phyloP scores from a whole-genome alignment of 148 eudicot species.

The Chenopodium suecicum region DNA sequence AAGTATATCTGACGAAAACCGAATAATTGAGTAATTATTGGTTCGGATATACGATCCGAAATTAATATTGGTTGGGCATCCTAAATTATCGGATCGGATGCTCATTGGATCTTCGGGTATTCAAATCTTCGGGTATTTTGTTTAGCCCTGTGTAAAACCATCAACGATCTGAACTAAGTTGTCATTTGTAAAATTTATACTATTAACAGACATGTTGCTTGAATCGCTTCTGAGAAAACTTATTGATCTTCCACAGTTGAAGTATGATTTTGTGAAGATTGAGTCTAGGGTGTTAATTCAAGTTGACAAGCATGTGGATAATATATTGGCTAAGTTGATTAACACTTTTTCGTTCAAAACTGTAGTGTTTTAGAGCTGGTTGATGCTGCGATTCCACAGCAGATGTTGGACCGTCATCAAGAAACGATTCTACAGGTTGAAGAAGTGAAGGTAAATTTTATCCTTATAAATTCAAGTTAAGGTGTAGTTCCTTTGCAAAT shows the following conservation, averaged over 20 bases:
- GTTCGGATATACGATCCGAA: too few relatives aligned
- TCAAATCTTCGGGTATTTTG: too few relatives aligned
- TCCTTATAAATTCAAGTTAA: neutral
- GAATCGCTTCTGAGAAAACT: neutral
- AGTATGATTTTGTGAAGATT: neutral
- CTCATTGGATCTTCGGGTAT: too few relatives aligned
- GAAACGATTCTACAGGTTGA: conserved; percentile 66
- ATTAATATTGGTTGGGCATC: too few relatives aligned
- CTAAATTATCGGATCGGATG: too few relatives aligned
- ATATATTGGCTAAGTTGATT: conserved; percentile 6
- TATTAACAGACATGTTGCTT: neutral
- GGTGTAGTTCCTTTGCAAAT: neutral
- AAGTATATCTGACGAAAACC: too few relatives aligned
- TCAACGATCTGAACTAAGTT: neutral
- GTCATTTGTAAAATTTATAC: neutral
- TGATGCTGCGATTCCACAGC: conserved; percentile 91
- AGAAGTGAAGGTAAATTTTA: conserved; percentile 66
- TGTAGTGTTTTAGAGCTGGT: conserved; percentile 86
- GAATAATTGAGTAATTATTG: too few relatives aligned
- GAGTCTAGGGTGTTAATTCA: neutral
- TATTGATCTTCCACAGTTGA: neutral
- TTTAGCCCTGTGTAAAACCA: too few relatives aligned
- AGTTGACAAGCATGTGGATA: neutral
- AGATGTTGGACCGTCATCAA: conserved; percentile 64
- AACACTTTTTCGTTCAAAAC: conserved; percentile 15